These are phyloP conservation scores for Leccinellum albellum DNA, from an alignment of 768 basidiomycete genomes.

Conservation along the genomic window DNA sequence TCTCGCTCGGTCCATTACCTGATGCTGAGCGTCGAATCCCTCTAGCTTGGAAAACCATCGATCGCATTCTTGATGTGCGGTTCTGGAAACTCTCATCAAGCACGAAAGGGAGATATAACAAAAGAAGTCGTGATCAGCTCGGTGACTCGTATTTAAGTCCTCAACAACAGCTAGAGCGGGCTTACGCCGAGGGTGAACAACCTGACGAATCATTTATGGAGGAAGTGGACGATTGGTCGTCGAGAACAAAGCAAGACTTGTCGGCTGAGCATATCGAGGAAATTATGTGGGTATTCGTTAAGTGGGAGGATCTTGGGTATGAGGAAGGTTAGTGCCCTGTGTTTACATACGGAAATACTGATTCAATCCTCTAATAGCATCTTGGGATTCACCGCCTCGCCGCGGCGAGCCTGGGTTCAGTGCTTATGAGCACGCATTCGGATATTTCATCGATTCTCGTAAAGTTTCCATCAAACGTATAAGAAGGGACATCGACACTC, in stretches of 20 bases:
- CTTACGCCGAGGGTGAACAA: conserved; percentile 59
- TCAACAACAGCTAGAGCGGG: conserved; percentile 30
- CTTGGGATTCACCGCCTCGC: conserved; percentile 88
- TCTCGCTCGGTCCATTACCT: conserved; percentile 40
- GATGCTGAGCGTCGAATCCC: conserved; percentile 79
- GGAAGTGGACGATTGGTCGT: conserved; percentile 54
- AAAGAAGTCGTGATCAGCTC: conserved; percentile 25
- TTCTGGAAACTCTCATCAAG: conserved; percentile 49
- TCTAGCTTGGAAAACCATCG: conserved; percentile 80
- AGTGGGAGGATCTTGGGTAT: conserved; percentile 93
- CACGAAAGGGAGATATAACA: conserved; percentile 11
- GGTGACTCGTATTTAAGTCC: conserved; percentile 21
- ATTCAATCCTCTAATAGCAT: conserved; percentile 46
- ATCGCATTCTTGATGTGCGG: conserved; percentile 81
- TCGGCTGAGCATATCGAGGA: conserved; percentile 49
- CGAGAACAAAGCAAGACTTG: conserved; percentile 40
- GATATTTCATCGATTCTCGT: conserved; percentile 59
- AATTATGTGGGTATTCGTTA: conserved; percentile 82
- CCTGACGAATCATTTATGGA: conserved; percentile 54
- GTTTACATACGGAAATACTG: neutral
- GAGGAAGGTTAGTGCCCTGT: conserved; percentile 64
- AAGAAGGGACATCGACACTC: conserved; percentile 39
- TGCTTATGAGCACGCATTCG: conserved; percentile 67
- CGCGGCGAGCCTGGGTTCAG: conserved; percentile 51
- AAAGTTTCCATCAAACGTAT: conserved; percentile 53